Evolutionary conservation across 2,329 filamentous ascomycete genomes (phyloP).

Genomic region (Alternaria ethzedia): DNA sequence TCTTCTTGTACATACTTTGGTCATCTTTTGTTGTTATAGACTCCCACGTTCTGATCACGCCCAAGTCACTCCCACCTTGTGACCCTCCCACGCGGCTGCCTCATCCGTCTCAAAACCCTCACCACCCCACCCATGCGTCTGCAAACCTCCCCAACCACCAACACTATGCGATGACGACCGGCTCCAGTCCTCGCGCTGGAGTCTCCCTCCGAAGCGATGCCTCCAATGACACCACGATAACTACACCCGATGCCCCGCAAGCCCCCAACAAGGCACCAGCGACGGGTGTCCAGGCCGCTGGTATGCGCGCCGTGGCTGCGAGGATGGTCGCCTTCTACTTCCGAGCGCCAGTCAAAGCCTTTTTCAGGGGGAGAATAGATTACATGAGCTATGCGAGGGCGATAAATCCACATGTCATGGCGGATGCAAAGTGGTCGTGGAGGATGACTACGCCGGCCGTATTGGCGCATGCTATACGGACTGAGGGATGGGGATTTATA

Average conservation of each 20-base stretch:
- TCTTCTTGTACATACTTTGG: background rate
- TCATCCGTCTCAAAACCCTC: conserved; percentile 1
- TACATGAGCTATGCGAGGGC: conserved; percentile 72
- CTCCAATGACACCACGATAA: conserved; percentile 16
- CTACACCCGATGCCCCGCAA: conserved; percentile 24
- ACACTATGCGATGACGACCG: conserved; percentile 47
- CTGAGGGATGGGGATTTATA: conserved; percentile 76
- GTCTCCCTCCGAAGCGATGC: conserved; percentile 29
- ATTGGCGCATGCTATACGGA: conserved; percentile 68
- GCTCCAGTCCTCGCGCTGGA: conserved; percentile 45
- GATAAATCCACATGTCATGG: conserved; percentile 63
- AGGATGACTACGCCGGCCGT: conserved; percentile 73
- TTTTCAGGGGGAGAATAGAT: conserved; percentile 89
- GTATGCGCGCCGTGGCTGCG: conserved; percentile 81
- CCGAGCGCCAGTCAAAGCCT: conserved; percentile 86
- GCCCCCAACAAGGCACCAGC: conserved; percentile 62
- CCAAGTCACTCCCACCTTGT: conserved; percentile 5
- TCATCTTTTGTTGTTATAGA: background rate
- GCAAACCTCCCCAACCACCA: conserved; percentile 19
- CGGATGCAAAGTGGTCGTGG: conserved; percentile 62
- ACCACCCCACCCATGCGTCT: conserved; percentile 21
- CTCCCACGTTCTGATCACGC: background rate
- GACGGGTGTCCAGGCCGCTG: conserved; percentile 82
- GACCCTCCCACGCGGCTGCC: conserved; percentile 22
- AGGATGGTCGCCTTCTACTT: conserved; percentile 91